Base-by-base conservation (phyloP, 1,139 yeast genomes). In the Candida pseudoviswanathii region DNA sequence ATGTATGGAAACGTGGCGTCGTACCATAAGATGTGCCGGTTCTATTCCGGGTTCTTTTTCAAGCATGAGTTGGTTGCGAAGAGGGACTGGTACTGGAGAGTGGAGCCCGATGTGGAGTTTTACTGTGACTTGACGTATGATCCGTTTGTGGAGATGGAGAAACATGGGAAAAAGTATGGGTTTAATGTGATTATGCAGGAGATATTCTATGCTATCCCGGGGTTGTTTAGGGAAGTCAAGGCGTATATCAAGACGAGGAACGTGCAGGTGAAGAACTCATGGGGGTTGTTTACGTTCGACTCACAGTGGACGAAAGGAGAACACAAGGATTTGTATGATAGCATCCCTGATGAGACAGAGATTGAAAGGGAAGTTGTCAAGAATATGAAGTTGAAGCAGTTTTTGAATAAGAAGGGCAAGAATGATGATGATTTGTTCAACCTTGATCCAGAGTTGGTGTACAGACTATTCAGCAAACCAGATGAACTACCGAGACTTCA, bases 1-100 rank as follows among this genome's bases (percentile, higher is more conserved):
- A 77, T 89, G 78, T 91, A 92, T 63, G 97, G 97, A 0, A 85
- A 83, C 52, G 69, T 84, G 72, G 84, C 80, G 45, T 81, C 92
- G 5, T 92, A 92, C 63, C 83, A 96, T 58, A 77, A 78, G 54
- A 81, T 81, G 86, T 81, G 86, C 60, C 71, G 94, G 30, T 86
- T 81, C 69, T 84, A 88, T 62, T 81, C 92, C 0, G 96, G 96
- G 1, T 75, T 78, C 54, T 91, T 91, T 63, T 89, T 82, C 70
- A 80, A 83, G 54, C 96, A 91, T 65, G 86, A 86, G 3, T 65
- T 87, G 53, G 84, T 92, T 44, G 73, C 64, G 49, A 75, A 81
- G 50, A 77, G 82, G 53, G 90, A 89, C 53, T 91, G 96, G 95
- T 91, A 90, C 69, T 91, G 97, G 97, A 76, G 97, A 48, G 90